A percentile compares a stretch with the other conserved stretches of the same genome.
Conservation (phyloP, 2,329 filamentous ascomycete species). For the Claviceps sp. region DNA sequence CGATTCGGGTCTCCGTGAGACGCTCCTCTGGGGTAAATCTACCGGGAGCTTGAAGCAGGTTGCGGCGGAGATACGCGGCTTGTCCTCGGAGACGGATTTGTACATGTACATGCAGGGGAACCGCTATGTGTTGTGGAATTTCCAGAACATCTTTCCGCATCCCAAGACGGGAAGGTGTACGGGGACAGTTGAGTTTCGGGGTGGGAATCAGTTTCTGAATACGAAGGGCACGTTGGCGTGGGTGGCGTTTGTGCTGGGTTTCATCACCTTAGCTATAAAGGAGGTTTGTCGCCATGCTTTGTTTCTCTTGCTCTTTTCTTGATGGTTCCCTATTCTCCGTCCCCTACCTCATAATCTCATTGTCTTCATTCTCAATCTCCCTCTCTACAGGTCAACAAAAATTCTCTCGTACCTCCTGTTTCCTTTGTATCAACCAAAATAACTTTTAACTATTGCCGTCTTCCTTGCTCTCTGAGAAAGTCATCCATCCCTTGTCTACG, state of each 20-base stretch:
- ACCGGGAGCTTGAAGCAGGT: constrained; percentile 14
- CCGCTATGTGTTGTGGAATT: constrained; percentile 27
- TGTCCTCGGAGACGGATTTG: constrained; percentile 17
- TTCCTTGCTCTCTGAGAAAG: not conserved
- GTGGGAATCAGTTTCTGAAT: constrained; percentile 25
- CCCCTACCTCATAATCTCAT: not conserved
- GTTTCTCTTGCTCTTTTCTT: not conserved
- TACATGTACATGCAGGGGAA: constrained; percentile 26
- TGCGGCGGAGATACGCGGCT: constrained; percentile 16
- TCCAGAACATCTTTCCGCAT: constrained; percentile 25
- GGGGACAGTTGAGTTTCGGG: constrained; percentile 26
- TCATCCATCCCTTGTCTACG: not conserved
- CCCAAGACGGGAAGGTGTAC: constrained; percentile 24
- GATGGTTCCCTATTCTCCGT: not conserved
- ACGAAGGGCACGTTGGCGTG: constrained; percentile 24
- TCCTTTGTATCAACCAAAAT: too few species aligned
- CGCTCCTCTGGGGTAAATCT: constrained; percentile 17
- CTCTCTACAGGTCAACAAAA: not conserved
- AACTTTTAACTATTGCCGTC: too few species aligned
- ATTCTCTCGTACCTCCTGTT: not conserved
- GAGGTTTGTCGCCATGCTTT: constrained; percentile 15
- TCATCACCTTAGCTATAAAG: constrained; percentile 22
- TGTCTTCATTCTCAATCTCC: not conserved
- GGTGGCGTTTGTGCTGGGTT: constrained; percentile 26
- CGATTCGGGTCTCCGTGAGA: constrained; percentile 17